Percentiles rank a stretch among this genome's conserved stretches.
These are phyloP conservation scores for Byssochlamys sp. DNA, from an alignment of 2,329 filamentous ascomycete genomes.

Conservation along the genomic window DNA sequence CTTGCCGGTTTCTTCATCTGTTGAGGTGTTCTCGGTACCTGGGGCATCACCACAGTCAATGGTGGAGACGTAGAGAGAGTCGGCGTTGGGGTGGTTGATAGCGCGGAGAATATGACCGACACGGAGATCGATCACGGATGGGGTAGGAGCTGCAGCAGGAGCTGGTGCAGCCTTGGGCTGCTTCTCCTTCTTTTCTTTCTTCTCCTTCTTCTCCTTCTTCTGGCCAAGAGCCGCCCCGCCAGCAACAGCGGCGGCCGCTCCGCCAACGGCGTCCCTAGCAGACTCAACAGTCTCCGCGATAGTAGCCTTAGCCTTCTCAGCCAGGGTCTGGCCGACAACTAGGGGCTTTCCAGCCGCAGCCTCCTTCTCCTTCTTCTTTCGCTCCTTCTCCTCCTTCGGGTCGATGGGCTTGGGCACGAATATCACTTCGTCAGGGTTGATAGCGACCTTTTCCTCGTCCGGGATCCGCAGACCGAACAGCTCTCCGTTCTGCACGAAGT, in stretches of 20 bases:
- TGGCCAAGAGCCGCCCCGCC: conserved; percentile 15
- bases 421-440: conserved; percentile 70
- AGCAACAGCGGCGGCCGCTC: conserved; percentile 16
- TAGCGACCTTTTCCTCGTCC: conserved; percentile 63
- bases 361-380: conserved; percentile 90
- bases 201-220: conserved; percentile 49
- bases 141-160: conserved; percentile 66
- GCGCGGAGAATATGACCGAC: conserved; percentile 97
- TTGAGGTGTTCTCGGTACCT: conserved; percentile 72
- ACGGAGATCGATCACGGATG: conserved; percentile 81
- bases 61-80: conserved; percentile 89
- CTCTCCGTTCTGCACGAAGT: conserved; percentile 86
- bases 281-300: conserved; percentile 12
- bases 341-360: conserved; percentile 29
- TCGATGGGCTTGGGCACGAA: conserved; percentile 84
- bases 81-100: conserved; percentile 88
- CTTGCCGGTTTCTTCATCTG: conserved; percentile 74
- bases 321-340: conserved; percentile 34
- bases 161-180: conserved; percentile 63
- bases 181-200: conserved; percentile 88
- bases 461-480: conserved; percentile 59
- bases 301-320: conserved; percentile 46
- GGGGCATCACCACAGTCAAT: conserved; percentile 86
- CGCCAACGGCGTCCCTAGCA: conserved; percentile 31
- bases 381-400: conserved; percentile 90